Evolutionary conservation across 192 early-diverging fungal genomes (phyloP).

Genomic region (Lunasporangiospora selenospora): DNA sequence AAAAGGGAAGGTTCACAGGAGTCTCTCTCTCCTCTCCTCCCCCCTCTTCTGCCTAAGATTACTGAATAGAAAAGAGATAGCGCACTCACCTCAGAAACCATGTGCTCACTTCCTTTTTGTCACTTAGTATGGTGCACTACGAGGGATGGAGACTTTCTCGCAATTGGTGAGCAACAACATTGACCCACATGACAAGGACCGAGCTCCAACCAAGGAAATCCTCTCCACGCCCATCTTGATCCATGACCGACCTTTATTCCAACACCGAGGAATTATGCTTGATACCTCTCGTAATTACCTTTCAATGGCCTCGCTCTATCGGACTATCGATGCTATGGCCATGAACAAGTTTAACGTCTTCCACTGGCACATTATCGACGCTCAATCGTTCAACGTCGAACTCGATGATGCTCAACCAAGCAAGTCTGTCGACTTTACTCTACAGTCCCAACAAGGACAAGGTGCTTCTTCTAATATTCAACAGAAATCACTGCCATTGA

Average conservation of each 20-base stretch:
- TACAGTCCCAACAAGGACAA: too few relatives aligned
- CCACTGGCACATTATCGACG: constrained; percentile 82
- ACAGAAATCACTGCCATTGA: constrained; percentile 66
- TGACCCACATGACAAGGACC: constrained; percentile 26
- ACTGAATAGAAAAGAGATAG: too few relatives aligned
- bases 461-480: too few relatives aligned
- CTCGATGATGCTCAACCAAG: too few relatives aligned
- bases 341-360: constrained; percentile 86
- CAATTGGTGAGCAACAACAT: constrained; percentile 64
- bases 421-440: too few relatives aligned
- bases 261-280: constrained; percentile 73
- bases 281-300: constrained; percentile 81
- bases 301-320: constrained; percentile 64
- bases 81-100: too few relatives aligned
- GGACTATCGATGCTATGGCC: constrained; percentile 80
- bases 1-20: too few relatives aligned
- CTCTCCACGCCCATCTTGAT: constrained; percentile 45
- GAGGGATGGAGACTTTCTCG: constrained; percentile 75
- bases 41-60: too few relatives aligned
- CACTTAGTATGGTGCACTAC: constrained; percentile 71
- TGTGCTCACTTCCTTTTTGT: too few relatives aligned
- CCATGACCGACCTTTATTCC: constrained; percentile 65
- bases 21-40: too few relatives aligned
- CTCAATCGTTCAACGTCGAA: constrained; percentile 73
- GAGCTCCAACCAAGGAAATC: constrained; percentile 47